These are phyloP conservation scores for Xylariaceae sp. DNA, from an alignment of 2,329 filamentous ascomycete genomes.

Conservation along the genomic window DNA sequence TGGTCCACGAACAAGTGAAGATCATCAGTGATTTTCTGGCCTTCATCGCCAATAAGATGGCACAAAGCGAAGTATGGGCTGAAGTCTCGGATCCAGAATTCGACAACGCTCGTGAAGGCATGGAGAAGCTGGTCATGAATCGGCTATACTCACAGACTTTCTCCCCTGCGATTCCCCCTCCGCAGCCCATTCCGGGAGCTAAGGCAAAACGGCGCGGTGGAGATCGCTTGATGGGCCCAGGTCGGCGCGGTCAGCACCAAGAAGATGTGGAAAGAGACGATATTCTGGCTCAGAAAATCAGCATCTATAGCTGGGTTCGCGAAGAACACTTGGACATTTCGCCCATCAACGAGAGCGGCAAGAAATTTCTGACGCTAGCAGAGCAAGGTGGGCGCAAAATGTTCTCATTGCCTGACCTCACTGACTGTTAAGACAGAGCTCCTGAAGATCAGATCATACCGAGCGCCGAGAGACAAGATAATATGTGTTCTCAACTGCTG, in stretches of 20 bases:
- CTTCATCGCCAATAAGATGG: constrained; percentile 99
- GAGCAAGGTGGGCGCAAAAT: constrained; percentile 58
- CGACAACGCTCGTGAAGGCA: constrained; percentile 94
- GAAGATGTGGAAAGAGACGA: constrained; percentile 97
- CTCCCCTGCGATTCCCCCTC: constrained; percentile 81
- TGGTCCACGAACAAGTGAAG: constrained; percentile 99
- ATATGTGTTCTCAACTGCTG: constrained; percentile 98
- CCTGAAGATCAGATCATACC: constrained; percentile 91
- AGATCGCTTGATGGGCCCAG: constrained; percentile 65
- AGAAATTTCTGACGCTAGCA: constrained; percentile 78
- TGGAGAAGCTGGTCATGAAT: constrained; percentile 99
- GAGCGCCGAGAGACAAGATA: constrained; percentile 95
- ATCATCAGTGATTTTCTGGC: constrained; percentile 94
- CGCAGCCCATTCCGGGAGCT: constrained; percentile 62
- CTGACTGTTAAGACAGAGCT: constrained; percentile 54
- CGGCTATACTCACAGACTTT: constrained; percentile 92
- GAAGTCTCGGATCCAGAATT: constrained; percentile 95
- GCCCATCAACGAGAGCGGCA: constrained; percentile 74
- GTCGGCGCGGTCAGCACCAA: constrained; percentile 90
- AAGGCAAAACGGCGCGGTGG: constrained; percentile 62
- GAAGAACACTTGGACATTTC: constrained; percentile 93
- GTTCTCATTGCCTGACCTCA: constrained; percentile 6
- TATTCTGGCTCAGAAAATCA: constrained; percentile 91
- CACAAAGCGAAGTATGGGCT: constrained; percentile 90
- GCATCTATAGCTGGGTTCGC: constrained; percentile 90